Conservation (phyloP, 1,284 basidiomycete genomes). For the Microbotryomycetes sp. region DNA sequence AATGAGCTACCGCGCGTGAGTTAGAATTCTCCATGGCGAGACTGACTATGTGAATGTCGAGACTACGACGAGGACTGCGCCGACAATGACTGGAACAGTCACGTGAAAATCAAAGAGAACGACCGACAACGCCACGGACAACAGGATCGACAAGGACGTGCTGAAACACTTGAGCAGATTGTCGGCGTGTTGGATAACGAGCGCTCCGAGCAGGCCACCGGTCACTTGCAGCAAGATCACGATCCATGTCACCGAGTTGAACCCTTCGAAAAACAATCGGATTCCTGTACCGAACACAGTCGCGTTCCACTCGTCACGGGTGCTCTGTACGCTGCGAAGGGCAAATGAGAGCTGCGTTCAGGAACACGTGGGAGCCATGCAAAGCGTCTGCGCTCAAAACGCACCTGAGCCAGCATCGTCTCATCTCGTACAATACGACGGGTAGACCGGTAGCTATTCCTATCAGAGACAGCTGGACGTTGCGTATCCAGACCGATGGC, state of each 20-base stretch:
- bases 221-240: conserved; percentile 39
- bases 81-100: conserved; percentile 11
- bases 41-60: conserved; percentile 4
- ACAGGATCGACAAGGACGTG: conserved; percentile 39
- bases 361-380: no score
- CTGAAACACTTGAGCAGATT: conserved; percentile 43
- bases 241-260: conserved; percentile 38
- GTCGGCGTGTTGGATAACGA: conserved; percentile 40
- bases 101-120: conserved; percentile 24
- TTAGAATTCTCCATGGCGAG: no score
- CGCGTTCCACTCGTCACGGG: no score
- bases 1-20: no score
- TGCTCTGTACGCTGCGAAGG: no score
- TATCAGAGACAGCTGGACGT: conserved; percentile 41
- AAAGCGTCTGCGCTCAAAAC: no score
- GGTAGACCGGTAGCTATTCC: conserved; percentile 36
- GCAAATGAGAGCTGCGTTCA: conserved; percentile 10
- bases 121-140: conserved; percentile 35
- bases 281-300: no score
- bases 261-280: conserved; percentile 36
- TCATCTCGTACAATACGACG: conserved; percentile 29
- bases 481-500: conserved; percentile 40
- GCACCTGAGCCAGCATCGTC: conserved; percentile 14
- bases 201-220: conserved; percentile 39
- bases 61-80: conserved; percentile 13